phyloP scores from a whole-genome alignment of 2,329 filamentous ascomycete species.

The Xylaria sp. region DNA sequence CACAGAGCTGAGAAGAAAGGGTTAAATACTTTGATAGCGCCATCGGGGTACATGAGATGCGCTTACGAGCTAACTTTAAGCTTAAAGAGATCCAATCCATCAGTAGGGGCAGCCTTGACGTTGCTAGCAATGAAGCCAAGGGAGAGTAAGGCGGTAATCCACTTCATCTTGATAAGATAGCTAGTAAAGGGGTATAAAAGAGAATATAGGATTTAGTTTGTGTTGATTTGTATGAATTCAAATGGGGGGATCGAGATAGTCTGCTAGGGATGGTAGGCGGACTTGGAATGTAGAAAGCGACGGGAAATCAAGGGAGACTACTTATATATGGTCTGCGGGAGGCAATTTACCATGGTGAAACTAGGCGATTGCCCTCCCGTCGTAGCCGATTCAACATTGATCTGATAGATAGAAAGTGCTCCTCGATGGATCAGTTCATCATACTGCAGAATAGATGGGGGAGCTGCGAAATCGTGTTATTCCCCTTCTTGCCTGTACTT shows the following conservation, averaged over 20 bases:
- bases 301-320: slow-evolving; percentile 22
- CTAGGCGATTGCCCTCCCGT: slow-evolving; percentile 18
- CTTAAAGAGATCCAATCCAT: slow-evolving; percentile 43
- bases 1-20: slow-evolving; percentile 13
- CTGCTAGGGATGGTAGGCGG: slow-evolving; percentile 10
- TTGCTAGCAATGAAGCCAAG: slow-evolving; percentile 43
- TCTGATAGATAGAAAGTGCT: slow-evolving; percentile 18
- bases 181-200: slow-evolving; percentile 12
- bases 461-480: slow-evolving; percentile 27
- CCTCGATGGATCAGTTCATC: slow-evolving; percentile 23
- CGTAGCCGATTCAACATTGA: neutral
- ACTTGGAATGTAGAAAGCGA: slow-evolving; percentile 15
- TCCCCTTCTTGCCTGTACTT: slow-evolving; percentile 28
- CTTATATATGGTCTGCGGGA: slow-evolving; percentile 33
- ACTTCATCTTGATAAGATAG: slow-evolving; percentile 45
- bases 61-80: slow-evolving; percentile 46
- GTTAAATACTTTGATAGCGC: neutral
- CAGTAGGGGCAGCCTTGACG: slow-evolving; percentile 42
- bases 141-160: slow-evolving; percentile 41
- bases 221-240: slow-evolving; percentile 12
- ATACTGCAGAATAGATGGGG: slow-evolving; percentile 23
- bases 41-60: neutral
- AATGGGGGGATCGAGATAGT: neutral
- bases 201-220: neutral
- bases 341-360: slow-evolving; percentile 1